Percentiles rank a stretch among this genome's conserved stretches.
phyloP scores from a whole-genome alignment of 345 rosid genomes.

The Toxicodendron radicans region DNA sequence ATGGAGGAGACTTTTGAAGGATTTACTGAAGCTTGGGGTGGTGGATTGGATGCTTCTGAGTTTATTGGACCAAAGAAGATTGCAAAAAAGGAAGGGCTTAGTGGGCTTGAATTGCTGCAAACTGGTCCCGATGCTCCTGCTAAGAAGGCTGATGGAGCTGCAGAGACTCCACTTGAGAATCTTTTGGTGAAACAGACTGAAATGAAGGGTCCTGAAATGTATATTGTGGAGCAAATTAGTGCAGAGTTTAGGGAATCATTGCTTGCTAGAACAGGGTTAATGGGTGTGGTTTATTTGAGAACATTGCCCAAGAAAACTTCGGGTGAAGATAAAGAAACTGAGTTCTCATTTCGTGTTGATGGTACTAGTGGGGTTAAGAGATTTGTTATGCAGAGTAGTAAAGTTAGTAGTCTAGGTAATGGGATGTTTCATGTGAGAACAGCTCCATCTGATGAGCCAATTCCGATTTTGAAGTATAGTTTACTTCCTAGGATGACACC shows the following conservation, averaged over 20 bases:
- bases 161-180: slow-evolving; percentile 67
- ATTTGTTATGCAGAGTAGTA: slow-evolving; percentile 71
- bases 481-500: slow-evolving; percentile 81
- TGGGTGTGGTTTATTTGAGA: slow-evolving; percentile 87
- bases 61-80: slow-evolving; percentile 78
- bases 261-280: slow-evolving; percentile 87
- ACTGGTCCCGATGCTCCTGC: slow-evolving; percentile 54
- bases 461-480: slow-evolving; percentile 89
- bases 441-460: slow-evolving; percentile 83
- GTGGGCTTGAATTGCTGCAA: slow-evolving; percentile 92
- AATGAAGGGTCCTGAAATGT: slow-evolving; percentile 97
- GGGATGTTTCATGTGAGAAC: slow-evolving; percentile 95
- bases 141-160: slow-evolving; percentile 35
- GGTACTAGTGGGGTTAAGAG: slow-evolving; percentile 74
- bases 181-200: slow-evolving; percentile 70
- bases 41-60: slow-evolving; percentile 95
- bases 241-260: slow-evolving; percentile 96
- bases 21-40: slow-evolving; percentile 95
- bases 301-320: slow-evolving; percentile 73
- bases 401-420: slow-evolving; percentile 77
- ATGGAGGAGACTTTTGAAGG: slow-evolving; percentile 91
- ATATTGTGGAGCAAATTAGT: slow-evolving; percentile 76
- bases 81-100: slow-evolving; percentile 77
- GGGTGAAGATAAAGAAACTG: slow-evolving; percentile 73
- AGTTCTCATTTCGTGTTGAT: slow-evolving; percentile 85